Evolutionary conservation across 441 rosid genomes (phyloP), one percentile per base, ranked within the genome.

Genomic region (Omphalea diandra): DNA sequence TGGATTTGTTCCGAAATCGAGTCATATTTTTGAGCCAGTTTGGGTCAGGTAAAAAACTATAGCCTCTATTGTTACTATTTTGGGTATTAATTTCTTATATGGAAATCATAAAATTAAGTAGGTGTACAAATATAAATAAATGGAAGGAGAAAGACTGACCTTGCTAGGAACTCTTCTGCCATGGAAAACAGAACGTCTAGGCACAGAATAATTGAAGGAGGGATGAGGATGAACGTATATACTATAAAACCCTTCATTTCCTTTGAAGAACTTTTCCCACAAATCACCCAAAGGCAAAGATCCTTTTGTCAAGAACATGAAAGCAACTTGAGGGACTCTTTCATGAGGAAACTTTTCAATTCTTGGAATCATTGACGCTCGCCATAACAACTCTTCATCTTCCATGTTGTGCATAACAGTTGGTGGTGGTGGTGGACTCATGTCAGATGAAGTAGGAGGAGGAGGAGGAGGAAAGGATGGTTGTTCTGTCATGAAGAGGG

Each of bases 231-330:
- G 98, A 32, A 90, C 82, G 27, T 90, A 93, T 10, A 90, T 78
- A 3, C 72, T 83, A 65, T 82, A 93, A 15, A 83, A 32, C 40
- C 86, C 90, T 72, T 84, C 76, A 56, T 87, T 79, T 0, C 98
- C 98, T 47, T 75, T 72, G 76, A 93, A 90, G 75, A 93, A 90
- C 67, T 76, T 66, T 20, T 90, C 93, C 98, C 98, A 90, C 59
- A 90, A 50, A 40, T 89, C 93, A 66, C 92, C 90, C 67, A 93
- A 36, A 15, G 76, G 57, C 72, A 90, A 76, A 41, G 79, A 76
- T 10, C 93, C 92, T 65, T 74, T 86, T 3, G 83, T 79, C 79
- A 93, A 74, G 75, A 93, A 90, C 35, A 54, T 11, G 33, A 54
- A 54, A 0, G 58, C 58, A 26, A 54, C 17, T 12, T 54, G 26